Conservation (phyloP, 1,284 basidiomycete species). For the Leccinum griseonigrum region DNA sequence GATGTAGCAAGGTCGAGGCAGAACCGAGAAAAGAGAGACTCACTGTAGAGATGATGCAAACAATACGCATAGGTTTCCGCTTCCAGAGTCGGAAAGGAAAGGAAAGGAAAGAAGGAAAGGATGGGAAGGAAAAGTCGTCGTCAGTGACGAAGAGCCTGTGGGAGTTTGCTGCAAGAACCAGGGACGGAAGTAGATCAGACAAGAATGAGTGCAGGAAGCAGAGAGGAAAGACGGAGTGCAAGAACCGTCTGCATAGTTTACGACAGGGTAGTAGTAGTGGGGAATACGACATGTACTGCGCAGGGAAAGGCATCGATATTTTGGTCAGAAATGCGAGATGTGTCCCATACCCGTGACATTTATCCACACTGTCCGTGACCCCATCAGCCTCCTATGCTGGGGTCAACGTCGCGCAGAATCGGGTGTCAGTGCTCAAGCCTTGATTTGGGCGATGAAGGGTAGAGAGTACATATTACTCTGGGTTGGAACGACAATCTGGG, state of each 20-base stretch:
- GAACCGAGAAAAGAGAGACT: slow-evolving; percentile 19
- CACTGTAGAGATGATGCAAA: slow-evolving; percentile 77
- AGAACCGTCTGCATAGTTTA: slow-evolving; percentile 75
- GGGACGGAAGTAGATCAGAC: slow-evolving; percentile 2
- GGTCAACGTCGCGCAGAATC: background rate
- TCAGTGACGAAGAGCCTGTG: slow-evolving; percentile 74
- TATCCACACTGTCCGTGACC: slow-evolving; percentile 67
- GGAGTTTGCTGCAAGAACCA: slow-evolving; percentile 52
- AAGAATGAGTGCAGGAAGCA: background rate
- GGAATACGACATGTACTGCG: slow-evolving; percentile 67
- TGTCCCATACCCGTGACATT: slow-evolving; percentile 59
- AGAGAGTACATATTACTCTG: slow-evolving; percentile 68
- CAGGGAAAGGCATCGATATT: background rate
- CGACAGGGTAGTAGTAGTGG: slow-evolving; percentile 57
- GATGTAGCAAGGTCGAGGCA: too few species aligned
- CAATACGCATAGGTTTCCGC: slow-evolving; percentile 59
- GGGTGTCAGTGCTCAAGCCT: slow-evolving; percentile 43
- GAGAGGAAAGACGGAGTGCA: slow-evolving; percentile 51
- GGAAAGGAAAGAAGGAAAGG: too few species aligned
- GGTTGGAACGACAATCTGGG: slow-evolving; percentile 67
- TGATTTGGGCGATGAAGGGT: slow-evolving; percentile 66
- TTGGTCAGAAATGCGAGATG: background rate
- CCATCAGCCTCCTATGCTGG: slow-evolving; percentile 58
- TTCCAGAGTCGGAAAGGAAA: slow-evolving; percentile 35
- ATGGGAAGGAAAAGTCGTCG: slow-evolving; percentile 42